Evolutionary conservation across 148 eudicot genomes (phyloP), one percentile per base, ranked within the genome.

Genomic region (Amaranthus palmeri): DNA sequence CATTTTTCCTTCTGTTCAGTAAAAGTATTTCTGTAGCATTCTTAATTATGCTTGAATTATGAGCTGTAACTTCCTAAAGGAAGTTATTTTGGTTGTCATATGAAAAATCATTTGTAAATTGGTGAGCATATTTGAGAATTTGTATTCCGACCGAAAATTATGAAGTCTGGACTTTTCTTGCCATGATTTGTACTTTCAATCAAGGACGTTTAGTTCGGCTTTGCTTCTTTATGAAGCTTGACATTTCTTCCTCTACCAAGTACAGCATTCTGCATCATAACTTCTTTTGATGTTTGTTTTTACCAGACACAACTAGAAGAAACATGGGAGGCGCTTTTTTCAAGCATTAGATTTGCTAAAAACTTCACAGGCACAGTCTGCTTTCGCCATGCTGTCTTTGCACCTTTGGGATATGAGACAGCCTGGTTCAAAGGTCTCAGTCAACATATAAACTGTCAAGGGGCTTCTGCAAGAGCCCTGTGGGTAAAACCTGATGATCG

Each of bases 341-440:
- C 98, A 41, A 78, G 85, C 77, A 58, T 89, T 44, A 86, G 83
- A 74, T 95, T 91, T 80, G 98, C 98, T 18, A 91, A 95, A 78
- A 85, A 86, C 59, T 89, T 89, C 68, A 95, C 71, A 36, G 82
- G 87, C 43, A 81, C 96, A 0, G 96, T 95, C 47, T 95, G 98
- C 81, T 91, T 95, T 71, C 96, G 93, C 70, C 98, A 89, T 75
- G 97, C 87, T 72, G 76, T 95, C 67, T 81, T 91, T 62, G 72
- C 82, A 44, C 98, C 98, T 76, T 73, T 91, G 74, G 98, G 98
- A 6, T 95, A 95, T 54, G 98, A 95, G 81, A 95, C 97, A 60
- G 88, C 97, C 61, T 76, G 88, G 76, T 95, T 95, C 71, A 86
- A 84, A 75, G 96, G 98, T 36, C 85, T 95, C 6, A 54, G 80